Conservation (phyloP, 108 stramenopile genomes). For the Halocafeteria seosinensis region DNA sequence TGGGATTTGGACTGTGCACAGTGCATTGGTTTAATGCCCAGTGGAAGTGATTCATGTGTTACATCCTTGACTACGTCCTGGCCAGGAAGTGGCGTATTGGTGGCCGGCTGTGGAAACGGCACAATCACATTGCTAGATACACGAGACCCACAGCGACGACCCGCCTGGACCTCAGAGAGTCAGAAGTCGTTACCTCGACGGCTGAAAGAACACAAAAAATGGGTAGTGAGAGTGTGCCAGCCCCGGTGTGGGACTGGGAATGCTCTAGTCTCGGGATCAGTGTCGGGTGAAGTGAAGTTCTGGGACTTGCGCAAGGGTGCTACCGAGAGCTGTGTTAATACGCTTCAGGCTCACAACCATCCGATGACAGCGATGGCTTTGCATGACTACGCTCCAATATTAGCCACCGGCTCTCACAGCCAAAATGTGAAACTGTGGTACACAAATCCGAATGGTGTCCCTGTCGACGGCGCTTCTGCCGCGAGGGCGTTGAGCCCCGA, state of each 20-base stretch:
- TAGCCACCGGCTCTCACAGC: background rate
- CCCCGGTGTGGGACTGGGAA: background rate
- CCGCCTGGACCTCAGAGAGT: conserved; percentile 8
- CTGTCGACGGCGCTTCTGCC: conserved; percentile 34
- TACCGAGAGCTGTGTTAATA: background rate
- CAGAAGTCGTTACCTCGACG: background rate
- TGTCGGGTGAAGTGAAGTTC: conserved; percentile 60
- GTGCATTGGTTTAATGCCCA: conserved; percentile 30
- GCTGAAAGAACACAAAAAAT: background rate
- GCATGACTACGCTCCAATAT: background rate
- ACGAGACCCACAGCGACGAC: too few relatives aligned
- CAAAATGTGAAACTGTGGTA: background rate
- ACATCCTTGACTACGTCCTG: conserved; percentile 64
- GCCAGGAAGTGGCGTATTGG: conserved; percentile 4
- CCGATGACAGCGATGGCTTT: background rate
- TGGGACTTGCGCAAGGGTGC: conserved; percentile 60
- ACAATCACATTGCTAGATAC: conserved; percentile 60
- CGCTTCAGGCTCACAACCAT: background rate
- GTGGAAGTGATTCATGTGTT: conserved; percentile 41
- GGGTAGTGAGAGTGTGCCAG: conserved; percentile 1
- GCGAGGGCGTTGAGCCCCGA: conserved; percentile 63
- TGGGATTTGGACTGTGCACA: conserved; percentile 80
- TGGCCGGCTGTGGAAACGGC: conserved; percentile 74
- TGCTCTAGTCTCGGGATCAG: conserved; percentile 61
- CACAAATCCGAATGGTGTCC: conserved; percentile 1